Conservation (phyloP, 1,284 basidiomycete species). For the Ceratobasidium theobromae region DNA sequence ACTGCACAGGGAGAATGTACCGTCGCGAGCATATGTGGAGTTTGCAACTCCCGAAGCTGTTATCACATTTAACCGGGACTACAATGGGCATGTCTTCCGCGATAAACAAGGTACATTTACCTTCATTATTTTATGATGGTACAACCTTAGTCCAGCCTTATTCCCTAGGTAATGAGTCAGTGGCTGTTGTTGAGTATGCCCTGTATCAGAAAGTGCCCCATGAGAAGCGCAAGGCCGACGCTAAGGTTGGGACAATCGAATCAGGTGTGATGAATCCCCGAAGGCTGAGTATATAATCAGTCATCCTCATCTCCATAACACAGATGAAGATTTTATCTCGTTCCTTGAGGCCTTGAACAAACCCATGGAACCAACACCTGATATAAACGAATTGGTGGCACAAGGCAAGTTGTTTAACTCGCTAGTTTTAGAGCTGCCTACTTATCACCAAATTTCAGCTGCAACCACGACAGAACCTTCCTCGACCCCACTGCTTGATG, state of each 20-base stretch:
- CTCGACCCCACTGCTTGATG: conserved; percentile 85
- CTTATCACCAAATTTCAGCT: conserved; percentile 50
- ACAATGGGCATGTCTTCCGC: conserved; percentile 89
- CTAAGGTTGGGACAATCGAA: conserved; percentile 72
- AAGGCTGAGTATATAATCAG: background rate
- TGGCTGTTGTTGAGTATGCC: conserved; percentile 91
- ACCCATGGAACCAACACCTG: conserved; percentile 50
- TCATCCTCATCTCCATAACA: background rate
- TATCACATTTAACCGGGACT: conserved; percentile 76
- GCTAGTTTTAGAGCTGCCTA: conserved; percentile 14
- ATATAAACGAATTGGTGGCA: conserved; percentile 56
- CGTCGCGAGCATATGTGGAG: conserved; percentile 89
- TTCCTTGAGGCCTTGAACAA: conserved; percentile 63
- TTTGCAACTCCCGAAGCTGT: conserved; percentile 77
- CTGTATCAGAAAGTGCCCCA: conserved; percentile 84
- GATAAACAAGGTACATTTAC: conserved; percentile 78
- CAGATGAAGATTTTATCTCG: conserved; percentile 79
- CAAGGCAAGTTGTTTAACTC: conserved; percentile 53
- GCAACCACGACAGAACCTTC: conserved; percentile 62
- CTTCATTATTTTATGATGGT: background rate
- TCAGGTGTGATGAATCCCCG: conserved; percentile 52
- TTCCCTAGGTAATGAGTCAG: conserved; percentile 74
- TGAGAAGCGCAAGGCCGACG: conserved; percentile 72
- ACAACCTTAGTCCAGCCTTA: background rate
- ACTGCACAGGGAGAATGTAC: conserved; percentile 75